phyloP scores from a whole-genome alignment of 345 rosid species.

The Hypericum androsaemum region DNA sequence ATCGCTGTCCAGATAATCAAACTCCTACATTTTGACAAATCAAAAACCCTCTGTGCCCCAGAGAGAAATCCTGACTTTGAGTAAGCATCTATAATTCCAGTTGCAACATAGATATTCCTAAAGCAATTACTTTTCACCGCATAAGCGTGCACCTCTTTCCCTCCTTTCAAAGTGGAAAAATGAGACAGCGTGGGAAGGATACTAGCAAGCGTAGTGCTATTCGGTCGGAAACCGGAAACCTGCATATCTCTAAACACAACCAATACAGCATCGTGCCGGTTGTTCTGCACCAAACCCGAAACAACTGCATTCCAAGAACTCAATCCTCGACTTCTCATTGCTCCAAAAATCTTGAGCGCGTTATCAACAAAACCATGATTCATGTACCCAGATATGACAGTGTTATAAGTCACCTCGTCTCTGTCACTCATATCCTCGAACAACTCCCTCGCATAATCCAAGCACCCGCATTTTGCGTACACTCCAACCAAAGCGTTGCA shows the following conservation, averaged over 20 bases:
- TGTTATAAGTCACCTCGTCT: conserved; percentile 53
- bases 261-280: conserved; percentile 34
- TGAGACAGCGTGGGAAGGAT: conserved; percentile 48
- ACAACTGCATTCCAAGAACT: conserved; percentile 70
- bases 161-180: conserved; percentile 56
- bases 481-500: conserved; percentile 64
- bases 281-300: conserved; percentile 77
- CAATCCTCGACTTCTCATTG: conserved; percentile 35
- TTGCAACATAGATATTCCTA: conserved; percentile 45
- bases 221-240: conserved; percentile 43
- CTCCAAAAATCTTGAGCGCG: conserved; percentile 43
- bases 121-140: conserved; percentile 46
- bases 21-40: conserved; percentile 41
- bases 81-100: conserved; percentile 62
- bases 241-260: conserved; percentile 53
- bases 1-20: conserved; percentile 82
- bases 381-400: conserved; percentile 70
- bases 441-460: conserved; percentile 61
- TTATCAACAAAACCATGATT: conserved; percentile 54
- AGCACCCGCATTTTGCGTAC: conserved; percentile 73
- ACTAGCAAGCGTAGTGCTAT: conserved; percentile 53
- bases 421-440: conserved; percentile 56
- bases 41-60: conserved; percentile 52
- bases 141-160: conserved; percentile 63
- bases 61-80: conserved; percentile 57